Evolutionary conservation across 352 stramenopile genomes (phyloP), one percentile per base, ranked within the genome.

Genomic region (Peronosclerospora sorghi): DNA sequence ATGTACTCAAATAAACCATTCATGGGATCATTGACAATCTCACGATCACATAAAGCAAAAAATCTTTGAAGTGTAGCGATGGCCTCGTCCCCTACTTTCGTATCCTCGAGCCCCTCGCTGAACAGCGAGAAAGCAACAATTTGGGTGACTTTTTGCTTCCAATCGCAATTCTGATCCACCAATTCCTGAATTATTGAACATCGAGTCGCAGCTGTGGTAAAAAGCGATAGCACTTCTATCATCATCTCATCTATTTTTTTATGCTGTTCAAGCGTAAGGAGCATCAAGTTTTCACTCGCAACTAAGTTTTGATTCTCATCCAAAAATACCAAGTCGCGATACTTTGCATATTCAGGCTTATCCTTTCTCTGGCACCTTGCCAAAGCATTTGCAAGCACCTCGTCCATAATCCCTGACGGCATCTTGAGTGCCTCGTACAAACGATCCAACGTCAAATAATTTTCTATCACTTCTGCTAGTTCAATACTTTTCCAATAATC

Each of bases 391-490:
- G 41, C 30, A 10, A 68, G 34, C 12, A 52, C 47, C 13, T 56
- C 58, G 39, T 68, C 54, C 18, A 68, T 18, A 17, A 64, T 14
- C 15, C 32, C 15, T 1, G 61, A 49, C 6, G 51, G 51, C 10
- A 32, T 27, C 40, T 58, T 58, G 8, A 80, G 37, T 21, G 56
- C 50, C 35, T 77, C 63, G 24, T 71, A 79, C 21, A 83, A 44
- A 5, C 51, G 54, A 10, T 76, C 68, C 6, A 83, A 21, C 0
- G 63, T 65, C 52, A 83, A 41, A 48, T 79, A 79, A 32, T 46
- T 55, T 37, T 74, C 51, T 39, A 65, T 20, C 19, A 65, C 45
- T 15, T 76, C 66, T 8, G 72, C 43, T 35, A 71, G 12, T 0
- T 54, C 45, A 17, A 48, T 36, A 18, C 49, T 36, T 37, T 32